These are phyloP conservation scores for Circinella minor DNA, from an alignment of 371 early-diverging fungal genomes.

Conservation along the genomic window DNA sequence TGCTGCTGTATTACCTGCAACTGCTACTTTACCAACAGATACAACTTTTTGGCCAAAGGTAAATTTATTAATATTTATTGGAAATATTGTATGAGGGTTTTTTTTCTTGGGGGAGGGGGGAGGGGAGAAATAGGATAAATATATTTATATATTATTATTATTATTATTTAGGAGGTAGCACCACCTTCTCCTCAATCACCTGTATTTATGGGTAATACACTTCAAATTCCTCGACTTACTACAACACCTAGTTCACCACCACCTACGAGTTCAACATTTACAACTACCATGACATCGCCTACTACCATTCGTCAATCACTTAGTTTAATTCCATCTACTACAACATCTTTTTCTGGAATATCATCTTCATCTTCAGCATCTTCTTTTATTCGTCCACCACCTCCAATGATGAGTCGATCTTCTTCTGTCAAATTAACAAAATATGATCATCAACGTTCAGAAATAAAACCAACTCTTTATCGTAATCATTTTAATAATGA, in stretches of 20 bases:
- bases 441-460: slow-evolving; percentile 27
- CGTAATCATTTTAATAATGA: slow-evolving; percentile 13
- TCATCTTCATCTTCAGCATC: background rate
- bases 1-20: slow-evolving; percentile 16
- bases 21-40: background rate
- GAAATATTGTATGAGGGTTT: too few species aligned
- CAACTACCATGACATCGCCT: slow-evolving; percentile 5
- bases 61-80: background rate
- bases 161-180: background rate
- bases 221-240: slow-evolving; percentile 40
- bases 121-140: too few species aligned
- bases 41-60: slow-evolving; percentile 10
- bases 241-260: slow-evolving; percentile 15
- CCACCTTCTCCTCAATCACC: slow-evolving; percentile 15
- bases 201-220: slow-evolving; percentile 14
- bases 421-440: slow-evolving; percentile 44
- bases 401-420: slow-evolving; percentile 23
- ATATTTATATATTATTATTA: too few species aligned
- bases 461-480: background rate
- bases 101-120: too few species aligned
- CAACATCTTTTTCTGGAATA: background rate
- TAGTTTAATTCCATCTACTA: slow-evolving; percentile 20
- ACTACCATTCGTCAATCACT: slow-evolving; percentile 35
- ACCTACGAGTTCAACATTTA: slow-evolving; percentile 18
- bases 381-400: background rate